Conservation (phyloP, 495 filamentous ascomycete genomes). For the Immersiella caudata region DNA sequence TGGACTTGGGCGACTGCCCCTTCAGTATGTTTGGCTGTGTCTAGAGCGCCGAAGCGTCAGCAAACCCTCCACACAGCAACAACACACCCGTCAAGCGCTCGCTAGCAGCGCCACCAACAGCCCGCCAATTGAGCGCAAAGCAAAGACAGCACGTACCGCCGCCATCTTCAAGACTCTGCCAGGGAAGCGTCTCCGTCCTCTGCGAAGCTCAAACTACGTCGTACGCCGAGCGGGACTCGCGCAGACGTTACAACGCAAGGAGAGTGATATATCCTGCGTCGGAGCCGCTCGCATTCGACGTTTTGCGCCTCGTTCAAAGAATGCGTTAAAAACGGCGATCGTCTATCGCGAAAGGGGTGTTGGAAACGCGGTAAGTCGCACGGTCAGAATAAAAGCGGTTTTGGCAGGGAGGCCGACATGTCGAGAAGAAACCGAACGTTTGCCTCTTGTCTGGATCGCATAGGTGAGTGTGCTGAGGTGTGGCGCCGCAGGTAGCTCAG, state of each 20-base stretch:
- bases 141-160: constrained; percentile 32
- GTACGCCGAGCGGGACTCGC: not conserved
- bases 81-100: not conserved
- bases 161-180: constrained; percentile 35
- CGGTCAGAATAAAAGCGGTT: constrained; percentile 13
- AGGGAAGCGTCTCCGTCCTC: constrained; percentile 7
- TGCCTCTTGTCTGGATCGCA: constrained; percentile 15
- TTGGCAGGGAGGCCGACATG: constrained; percentile 22
- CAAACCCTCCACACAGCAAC: not conserved
- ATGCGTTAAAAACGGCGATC: not conserved
- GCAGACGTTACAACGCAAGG: not conserved
- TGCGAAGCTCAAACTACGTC: not conserved
- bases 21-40: constrained; percentile 26
- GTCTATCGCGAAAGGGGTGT: not conserved
- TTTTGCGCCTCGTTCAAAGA: not conserved
- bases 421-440: constrained; percentile 14
- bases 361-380: not conserved
- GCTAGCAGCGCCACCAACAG: not conserved
- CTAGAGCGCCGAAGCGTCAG: constrained; percentile 15
- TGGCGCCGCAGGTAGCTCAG: not conserved
- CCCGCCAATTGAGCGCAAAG: not conserved
- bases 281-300: constrained; percentile 18
- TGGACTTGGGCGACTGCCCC: constrained; percentile 7
- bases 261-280: constrained; percentile 16
- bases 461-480: constrained; percentile 3